A percentile compares a stretch with the other conserved stretches of the same genome.
These are phyloP conservation scores for Chiua sp. DNA, from an alignment of 1,284 basidiomycete genomes.

Conservation along the genomic window DNA sequence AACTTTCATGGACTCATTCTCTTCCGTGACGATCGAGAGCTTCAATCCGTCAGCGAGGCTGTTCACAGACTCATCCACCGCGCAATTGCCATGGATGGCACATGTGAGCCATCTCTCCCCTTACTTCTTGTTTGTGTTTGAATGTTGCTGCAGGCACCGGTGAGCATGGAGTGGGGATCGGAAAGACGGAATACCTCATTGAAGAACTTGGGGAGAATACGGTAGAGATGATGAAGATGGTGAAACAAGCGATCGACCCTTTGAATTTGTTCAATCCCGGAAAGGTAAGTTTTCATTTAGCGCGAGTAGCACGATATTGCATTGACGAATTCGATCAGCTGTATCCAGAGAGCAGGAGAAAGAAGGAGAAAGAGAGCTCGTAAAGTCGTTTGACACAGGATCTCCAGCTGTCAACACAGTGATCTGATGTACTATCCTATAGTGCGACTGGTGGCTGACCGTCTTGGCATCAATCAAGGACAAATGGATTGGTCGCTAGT, in stretches of 20 bases:
- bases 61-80: constrained; percentile 73
- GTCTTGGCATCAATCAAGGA: too few relatives aligned
- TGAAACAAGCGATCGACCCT: constrained; percentile 81
- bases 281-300: constrained; percentile 51
- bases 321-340: constrained; percentile 19
- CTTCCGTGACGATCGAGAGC: constrained; percentile 67
- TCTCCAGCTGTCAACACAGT: too few relatives aligned
- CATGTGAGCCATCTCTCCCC: constrained; percentile 51
- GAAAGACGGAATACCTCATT: constrained; percentile 75
- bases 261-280: constrained; percentile 82
- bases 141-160: constrained; percentile 52
- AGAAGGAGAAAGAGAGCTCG: background rate
- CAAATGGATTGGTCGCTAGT: too few relatives aligned
- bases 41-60: constrained; percentile 56
- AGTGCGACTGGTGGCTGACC: too few relatives aligned
- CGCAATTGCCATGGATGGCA: constrained; percentile 73
- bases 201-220: constrained; percentile 81
- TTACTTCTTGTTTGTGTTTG: background rate
- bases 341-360: constrained; percentile 20
- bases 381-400: background rate
- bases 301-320: background rate
- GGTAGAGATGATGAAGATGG: constrained; percentile 78
- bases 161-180: constrained; percentile 78
- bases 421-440: too few relatives aligned
- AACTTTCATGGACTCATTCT: constrained; percentile 76